Conservation (phyloP, 371 early-diverging fungal genomes). For the Mucor indicus region DNA sequence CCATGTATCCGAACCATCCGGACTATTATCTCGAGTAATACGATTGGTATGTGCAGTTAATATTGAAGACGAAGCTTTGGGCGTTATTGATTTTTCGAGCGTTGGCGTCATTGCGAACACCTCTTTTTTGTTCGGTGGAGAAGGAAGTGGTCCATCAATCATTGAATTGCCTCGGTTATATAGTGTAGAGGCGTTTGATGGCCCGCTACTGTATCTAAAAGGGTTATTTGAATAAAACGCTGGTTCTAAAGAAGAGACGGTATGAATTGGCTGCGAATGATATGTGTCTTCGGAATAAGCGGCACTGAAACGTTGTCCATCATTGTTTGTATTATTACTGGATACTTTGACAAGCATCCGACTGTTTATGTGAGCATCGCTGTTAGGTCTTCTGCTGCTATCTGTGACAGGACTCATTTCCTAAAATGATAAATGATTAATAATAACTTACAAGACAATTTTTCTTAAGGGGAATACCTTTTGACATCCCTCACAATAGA, state of each 20-base stretch:
- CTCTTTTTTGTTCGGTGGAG: too few species aligned
- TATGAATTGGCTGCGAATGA: not conserved
- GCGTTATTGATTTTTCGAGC: too few species aligned
- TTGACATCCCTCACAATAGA: constrained; percentile 34
- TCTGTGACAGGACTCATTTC: constrained; percentile 9
- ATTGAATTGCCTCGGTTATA: too few species aligned
- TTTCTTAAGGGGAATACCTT: constrained; percentile 10
- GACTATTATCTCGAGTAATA: too few species aligned
- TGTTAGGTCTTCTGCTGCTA: constrained; percentile 3
- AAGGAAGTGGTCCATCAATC: too few species aligned
- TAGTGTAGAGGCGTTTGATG: too few species aligned
- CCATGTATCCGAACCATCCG: too few species aligned
- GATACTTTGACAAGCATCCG: constrained; percentile 8
- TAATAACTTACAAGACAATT: not conserved
- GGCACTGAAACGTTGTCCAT: not conserved
- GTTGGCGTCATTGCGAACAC: too few species aligned
- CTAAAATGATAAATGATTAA: not conserved
- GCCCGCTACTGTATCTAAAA: not conserved
- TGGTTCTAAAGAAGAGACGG: constrained; percentile 1
- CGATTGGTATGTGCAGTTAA: too few species aligned
- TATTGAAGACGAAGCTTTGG: too few species aligned
- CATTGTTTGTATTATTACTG: not conserved
- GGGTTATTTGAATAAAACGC: constrained; percentile 3
- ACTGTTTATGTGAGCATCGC: constrained; percentile 5
- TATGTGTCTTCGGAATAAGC: not conserved